Evolutionary conservation across 305 asterid genomes (phyloP).

Genomic region (Plantago rigida): DNA sequence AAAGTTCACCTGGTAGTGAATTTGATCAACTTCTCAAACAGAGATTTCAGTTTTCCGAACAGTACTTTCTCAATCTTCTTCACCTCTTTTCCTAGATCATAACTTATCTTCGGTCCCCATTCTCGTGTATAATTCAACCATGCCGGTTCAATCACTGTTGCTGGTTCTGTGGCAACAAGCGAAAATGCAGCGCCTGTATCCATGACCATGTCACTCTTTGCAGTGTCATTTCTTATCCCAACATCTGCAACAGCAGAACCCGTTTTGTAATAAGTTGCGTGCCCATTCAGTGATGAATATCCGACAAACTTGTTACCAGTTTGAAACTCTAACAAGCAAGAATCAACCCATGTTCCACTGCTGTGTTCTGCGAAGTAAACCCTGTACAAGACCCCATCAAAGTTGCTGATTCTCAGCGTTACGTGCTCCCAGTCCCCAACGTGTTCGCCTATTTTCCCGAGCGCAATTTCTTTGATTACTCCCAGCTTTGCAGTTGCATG

Average conservation of each 20-base stretch:
- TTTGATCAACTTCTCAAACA: constrained; percentile 35
- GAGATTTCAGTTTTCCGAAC: constrained; percentile 29
- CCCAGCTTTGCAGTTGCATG: constrained; percentile 58
- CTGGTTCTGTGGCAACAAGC: constrained; percentile 47
- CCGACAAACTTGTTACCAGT: constrained; percentile 39
- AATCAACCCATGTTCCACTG: constrained; percentile 59
- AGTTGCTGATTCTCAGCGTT: constrained; percentile 72
- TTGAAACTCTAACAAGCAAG: constrained; percentile 38
- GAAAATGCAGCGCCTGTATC: constrained; percentile 40
- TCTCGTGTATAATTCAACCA: constrained; percentile 57
- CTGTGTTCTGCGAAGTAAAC: constrained; percentile 57
- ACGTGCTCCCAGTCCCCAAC: constrained; percentile 95
- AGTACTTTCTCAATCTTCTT: constrained; percentile 31
- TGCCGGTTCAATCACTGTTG: constrained; percentile 48
- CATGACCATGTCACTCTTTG: constrained; percentile 42
- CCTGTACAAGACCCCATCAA: constrained; percentile 48
- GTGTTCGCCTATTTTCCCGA: constrained; percentile 75
- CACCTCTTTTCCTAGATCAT: constrained; percentile 37
- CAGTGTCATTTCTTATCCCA: constrained; percentile 64
- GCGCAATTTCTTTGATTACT: constrained; percentile 29
- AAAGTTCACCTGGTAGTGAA: constrained; percentile 49
- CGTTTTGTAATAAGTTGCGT: constrained; percentile 38
- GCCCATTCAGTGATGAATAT: constrained; percentile 50
- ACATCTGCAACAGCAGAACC: constrained; percentile 43
- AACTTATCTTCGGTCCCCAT: constrained; percentile 66